phyloP scores from a whole-genome alignment of 192 early-diverging fungal species.

The Umbelopsis sp. region DNA sequence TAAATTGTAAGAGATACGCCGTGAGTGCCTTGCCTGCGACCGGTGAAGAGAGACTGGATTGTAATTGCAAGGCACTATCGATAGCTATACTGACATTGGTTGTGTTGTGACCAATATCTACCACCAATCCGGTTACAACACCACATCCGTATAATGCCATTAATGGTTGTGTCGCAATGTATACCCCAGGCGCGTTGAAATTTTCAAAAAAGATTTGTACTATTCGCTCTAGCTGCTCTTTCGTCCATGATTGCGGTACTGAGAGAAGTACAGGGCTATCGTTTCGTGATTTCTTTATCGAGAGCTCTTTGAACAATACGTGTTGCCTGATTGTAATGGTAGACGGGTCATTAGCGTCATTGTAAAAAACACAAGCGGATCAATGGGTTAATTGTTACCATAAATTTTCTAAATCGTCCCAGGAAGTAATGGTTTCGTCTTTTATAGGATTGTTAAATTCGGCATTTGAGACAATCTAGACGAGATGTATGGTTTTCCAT shows the following conservation, averaged over 20 bases:
- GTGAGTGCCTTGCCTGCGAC: constrained; percentile 76
- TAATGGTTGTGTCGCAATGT: constrained; percentile 83
- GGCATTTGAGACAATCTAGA: constrained; percentile 25
- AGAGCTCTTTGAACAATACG: constrained; percentile 76
- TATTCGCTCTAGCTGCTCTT: constrained; percentile 74
- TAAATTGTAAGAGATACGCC: constrained; percentile 57
- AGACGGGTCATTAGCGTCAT: not conserved
- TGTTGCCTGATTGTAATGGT: constrained; percentile 57
- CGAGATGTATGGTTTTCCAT: constrained; percentile 8
- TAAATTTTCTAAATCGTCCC: constrained; percentile 73
- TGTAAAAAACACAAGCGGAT: not conserved
- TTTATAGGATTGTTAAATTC: constrained; percentile 53
- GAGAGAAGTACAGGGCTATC: constrained; percentile 75
- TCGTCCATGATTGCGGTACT: constrained; percentile 83
- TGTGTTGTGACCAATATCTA: constrained; percentile 88
- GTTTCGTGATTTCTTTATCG: constrained; percentile 75
- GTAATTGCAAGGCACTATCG: constrained; percentile 68
- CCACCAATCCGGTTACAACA: constrained; percentile 75
- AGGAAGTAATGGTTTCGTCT: constrained; percentile 64
- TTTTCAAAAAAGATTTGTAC: constrained; percentile 93
- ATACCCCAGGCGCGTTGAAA: constrained; percentile 82
- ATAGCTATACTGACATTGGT: constrained; percentile 82
- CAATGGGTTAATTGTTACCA: constrained; percentile 43
- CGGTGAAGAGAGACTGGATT: constrained; percentile 61
- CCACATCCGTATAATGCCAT: constrained; percentile 80